These are phyloP conservation scores for Irpex sp. DNA, from an alignment of 1,284 basidiomycete genomes.

Conservation along the genomic window DNA sequence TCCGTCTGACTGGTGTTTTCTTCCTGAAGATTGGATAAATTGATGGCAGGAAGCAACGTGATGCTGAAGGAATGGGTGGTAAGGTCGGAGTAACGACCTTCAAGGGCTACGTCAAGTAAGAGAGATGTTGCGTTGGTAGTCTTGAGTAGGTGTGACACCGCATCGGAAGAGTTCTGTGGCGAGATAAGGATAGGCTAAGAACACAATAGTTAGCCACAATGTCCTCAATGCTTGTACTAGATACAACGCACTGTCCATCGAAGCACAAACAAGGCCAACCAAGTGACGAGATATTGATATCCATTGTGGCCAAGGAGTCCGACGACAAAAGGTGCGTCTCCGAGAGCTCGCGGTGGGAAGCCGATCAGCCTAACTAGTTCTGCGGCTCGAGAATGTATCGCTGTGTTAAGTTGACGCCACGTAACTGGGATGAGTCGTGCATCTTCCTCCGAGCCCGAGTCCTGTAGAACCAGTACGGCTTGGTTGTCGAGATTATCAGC, in stretches of 20 bases:
- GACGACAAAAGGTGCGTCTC: background rate
- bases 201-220: background rate
- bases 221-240: background rate
- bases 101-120: slow-evolving; percentile 23
- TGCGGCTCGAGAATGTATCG: background rate
- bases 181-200: slow-evolving; percentile 30
- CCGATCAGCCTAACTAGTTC: background rate
- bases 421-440: background rate
- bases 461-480: background rate
- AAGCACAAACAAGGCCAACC: background rate
- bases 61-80: slow-evolving; percentile 12
- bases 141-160: slow-evolving; percentile 32
- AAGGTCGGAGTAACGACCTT: slow-evolving; percentile 12
- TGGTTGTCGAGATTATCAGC: background rate
- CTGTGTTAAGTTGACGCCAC: background rate
- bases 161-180: slow-evolving; percentile 34
- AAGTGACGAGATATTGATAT: background rate
- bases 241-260: background rate
- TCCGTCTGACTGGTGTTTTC: slow-evolving; percentile 1
- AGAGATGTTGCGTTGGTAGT: slow-evolving; percentile 25
- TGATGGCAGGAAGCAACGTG: slow-evolving; percentile 2
- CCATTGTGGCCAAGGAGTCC: background rate
- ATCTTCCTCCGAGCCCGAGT: background rate
- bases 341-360: background rate
- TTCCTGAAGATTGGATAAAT: background rate